Percentiles rank a stretch among this genome's conserved stretches.
Evolutionary conservation across 345 rosid genomes (phyloP).

Genomic region (Populus ilicifolia): DNA sequence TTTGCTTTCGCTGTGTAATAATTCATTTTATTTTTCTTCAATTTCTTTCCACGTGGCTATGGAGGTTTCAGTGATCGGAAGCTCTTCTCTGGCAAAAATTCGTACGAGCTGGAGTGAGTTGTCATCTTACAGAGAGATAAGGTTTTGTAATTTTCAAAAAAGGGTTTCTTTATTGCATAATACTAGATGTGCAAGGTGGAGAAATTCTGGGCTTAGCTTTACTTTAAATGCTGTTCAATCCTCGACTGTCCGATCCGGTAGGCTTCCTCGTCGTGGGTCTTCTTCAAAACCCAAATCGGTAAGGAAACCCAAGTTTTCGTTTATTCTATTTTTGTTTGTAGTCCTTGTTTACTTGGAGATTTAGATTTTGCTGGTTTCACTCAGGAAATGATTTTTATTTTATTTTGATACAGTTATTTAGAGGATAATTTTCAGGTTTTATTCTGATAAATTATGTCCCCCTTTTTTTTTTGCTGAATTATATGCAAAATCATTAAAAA

Average conservation of each 20-base stretch:
- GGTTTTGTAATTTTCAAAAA: constrained; percentile 15
- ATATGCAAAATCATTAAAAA: no score
- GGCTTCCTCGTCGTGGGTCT: constrained; percentile 10
- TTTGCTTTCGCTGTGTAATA: neutral
- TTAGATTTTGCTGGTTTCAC: neutral
- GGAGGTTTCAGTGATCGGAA: constrained; percentile 64
- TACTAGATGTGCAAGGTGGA: constrained; percentile 21
- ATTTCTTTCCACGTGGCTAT: constrained; percentile 13
- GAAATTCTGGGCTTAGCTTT: constrained; percentile 31
- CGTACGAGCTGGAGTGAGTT: constrained; percentile 35
- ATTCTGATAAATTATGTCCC: neutral
- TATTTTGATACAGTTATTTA: no score
- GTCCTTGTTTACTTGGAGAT: neutral
- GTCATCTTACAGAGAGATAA: constrained; percentile 32
- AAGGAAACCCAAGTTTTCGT: constrained; percentile 2
- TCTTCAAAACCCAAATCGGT: constrained; percentile 47
- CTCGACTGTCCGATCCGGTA: constrained; percentile 37
- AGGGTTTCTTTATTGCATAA: constrained; percentile 33
- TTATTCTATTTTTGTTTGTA: neutral
- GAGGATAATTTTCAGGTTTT: neutral
- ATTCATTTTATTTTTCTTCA: neutral
- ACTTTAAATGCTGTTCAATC: constrained; percentile 42
- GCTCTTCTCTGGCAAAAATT: constrained; percentile 45
- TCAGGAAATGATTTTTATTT: no score
- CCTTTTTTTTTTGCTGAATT: no score